Conservation (phyloP, 768 basidiomycete species). For the Paxillus involutus region DNA sequence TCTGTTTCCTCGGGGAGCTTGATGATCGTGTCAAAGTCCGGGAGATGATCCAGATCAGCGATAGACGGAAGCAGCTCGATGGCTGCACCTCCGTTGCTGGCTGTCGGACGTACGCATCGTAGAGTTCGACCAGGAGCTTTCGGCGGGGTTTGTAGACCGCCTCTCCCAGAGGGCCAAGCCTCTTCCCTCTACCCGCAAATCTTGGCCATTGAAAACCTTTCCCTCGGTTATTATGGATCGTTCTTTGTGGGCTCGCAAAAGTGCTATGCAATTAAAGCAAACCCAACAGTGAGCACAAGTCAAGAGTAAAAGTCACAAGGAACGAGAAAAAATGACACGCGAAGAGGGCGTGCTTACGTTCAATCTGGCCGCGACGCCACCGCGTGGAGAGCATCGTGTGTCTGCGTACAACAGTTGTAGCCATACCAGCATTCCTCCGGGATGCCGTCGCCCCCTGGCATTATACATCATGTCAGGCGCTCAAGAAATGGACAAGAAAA, state of each 20-base stretch:
- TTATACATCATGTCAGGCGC: background rate
- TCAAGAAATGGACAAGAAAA: no score
- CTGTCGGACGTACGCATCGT: background rate
- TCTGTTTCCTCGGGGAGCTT: background rate
- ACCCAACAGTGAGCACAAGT: no score
- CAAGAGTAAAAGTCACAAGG: no score
- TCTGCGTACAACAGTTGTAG: conserved; percentile 31
- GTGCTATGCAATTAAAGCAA: no score
- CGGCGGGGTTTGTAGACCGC: background rate
- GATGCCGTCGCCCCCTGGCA: no score
- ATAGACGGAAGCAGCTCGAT: background rate
- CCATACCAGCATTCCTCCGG: no score
- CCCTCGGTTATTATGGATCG: no score
- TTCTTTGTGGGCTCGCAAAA: no score
- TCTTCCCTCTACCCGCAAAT: no score
- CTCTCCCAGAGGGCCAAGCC: background rate
- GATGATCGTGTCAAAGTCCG: background rate
- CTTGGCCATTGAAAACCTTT: no score
- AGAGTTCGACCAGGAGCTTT: background rate
- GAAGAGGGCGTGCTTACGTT: conserved; percentile 22
- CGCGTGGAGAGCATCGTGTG: conserved; percentile 23
- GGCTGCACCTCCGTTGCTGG: background rate
- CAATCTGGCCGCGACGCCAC: conserved; percentile 11
- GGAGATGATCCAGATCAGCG: background rate
- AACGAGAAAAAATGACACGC: no score